Evolutionary conservation across 2,329 filamentous ascomycete genomes (phyloP), one percentile per base, ranked within the genome.

Genomic region (Aschersonia sp.): DNA sequence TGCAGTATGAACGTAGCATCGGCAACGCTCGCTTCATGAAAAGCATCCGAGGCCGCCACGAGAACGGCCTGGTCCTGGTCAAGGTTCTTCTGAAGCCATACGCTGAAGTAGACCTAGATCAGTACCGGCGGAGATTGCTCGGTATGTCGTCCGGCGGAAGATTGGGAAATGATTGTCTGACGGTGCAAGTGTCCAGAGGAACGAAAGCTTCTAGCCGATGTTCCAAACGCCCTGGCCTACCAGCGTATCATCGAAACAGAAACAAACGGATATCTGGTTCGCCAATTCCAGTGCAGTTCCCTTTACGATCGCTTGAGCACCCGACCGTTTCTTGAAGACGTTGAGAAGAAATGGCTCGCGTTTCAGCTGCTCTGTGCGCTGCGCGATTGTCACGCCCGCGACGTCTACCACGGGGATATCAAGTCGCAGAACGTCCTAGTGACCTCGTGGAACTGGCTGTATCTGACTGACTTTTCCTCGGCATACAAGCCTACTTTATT

Each of bases 361-460:
- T 98, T 95, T 58, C 92, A 98, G 67, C 76, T 98, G 3, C 75
- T 98, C 9, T 95, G 88, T 63, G 89, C 87, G 3, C 71, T 98
- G 49, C 81, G 89, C 48, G 94, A 98, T 64, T 95, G 87, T 57
- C 92, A 98, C 63, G 74, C 84, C 31, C 77, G 84, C 44, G 86
- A 94, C 57, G 74, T 98, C 46, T 97, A 89, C 62, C 92, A 98
- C 61, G 94, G 92, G 49, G 94, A 98, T 60, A 97, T 98, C 70
- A 98, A 98, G 71, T 92, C 90, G 1, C 90, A 98, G 65, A 98
- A 98, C 58, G 80, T 94, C 37, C 71, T 98, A 44, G 90, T 98
- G 45, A 98, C 92, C 0, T 97, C 92, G 6, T 98, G 92, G 92
- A 95, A 97, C 67, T 98, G 94, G 92, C 74, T 98, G 2, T 98